These are phyloP conservation scores for Colletotrichum chrysophilum DNA, from an alignment of 2,329 filamentous ascomycete species.

Conservation along the genomic window DNA sequence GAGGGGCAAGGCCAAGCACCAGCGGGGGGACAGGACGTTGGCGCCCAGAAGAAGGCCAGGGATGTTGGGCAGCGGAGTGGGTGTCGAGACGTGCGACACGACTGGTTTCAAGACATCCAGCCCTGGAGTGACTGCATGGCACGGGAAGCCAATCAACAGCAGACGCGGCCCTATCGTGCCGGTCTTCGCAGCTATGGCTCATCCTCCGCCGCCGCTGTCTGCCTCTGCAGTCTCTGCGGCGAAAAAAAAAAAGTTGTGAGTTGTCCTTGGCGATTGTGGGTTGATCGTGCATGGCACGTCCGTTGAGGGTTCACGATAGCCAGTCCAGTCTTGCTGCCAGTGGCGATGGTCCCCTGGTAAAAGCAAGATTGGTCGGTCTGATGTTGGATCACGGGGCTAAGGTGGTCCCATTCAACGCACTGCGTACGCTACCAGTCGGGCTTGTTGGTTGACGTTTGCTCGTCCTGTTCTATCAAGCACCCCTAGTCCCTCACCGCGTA, in stretches of 20 bases:
- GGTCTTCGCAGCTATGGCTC: not conserved
- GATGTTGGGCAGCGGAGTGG: slow-evolving; percentile 9
- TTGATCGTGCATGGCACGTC: not conserved
- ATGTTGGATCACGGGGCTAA: not conserved
- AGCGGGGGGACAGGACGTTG: not conserved
- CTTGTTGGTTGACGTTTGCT: not conserved
- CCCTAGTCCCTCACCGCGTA: not conserved
- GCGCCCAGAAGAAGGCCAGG: slow-evolving; percentile 12
- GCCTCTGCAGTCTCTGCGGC: not conserved
- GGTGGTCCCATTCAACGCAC: not conserved
- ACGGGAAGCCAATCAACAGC: slow-evolving; percentile 5
- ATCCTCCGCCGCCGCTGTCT: not conserved
- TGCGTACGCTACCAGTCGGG: not conserved
- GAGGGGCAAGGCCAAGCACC: not conserved
- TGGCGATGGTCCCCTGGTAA: slow-evolving; percentile 4
- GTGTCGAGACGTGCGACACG: slow-evolving; percentile 23
- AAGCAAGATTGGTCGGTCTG: not conserved
- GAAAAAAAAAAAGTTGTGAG: not conserved
- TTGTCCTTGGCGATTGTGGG: not conserved
- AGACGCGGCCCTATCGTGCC: not conserved
- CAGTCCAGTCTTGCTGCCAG: not conserved
- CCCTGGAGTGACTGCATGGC: slow-evolving; percentile 2
- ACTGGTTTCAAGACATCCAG: slow-evolving; percentile 21
- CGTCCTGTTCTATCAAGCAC: not conserved
- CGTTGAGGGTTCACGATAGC: not conserved